Conservation (phyloP, 2,329 filamentous ascomycete genomes). For the Aspergillus quadricinctus region DNA sequence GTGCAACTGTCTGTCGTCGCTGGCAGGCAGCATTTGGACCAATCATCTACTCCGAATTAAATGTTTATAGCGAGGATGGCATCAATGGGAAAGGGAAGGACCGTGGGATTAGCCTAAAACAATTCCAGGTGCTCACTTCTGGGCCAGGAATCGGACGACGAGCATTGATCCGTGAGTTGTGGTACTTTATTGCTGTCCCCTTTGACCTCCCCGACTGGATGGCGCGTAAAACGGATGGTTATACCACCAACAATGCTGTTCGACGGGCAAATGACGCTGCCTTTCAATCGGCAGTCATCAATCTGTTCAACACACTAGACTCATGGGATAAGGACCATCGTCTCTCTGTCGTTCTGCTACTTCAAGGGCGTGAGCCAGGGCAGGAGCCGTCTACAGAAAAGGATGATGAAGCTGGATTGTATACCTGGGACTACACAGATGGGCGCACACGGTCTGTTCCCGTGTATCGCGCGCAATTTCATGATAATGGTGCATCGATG, state of each 20-base stretch:
- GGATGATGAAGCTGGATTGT: background rate
- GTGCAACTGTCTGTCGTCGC: conserved; percentile 8
- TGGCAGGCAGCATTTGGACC: conserved; percentile 11
- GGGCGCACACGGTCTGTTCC: no score
- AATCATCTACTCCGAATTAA: conserved; percentile 7
- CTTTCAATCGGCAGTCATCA: conserved; percentile 1
- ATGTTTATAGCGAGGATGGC: conserved; percentile 8
- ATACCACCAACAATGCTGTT: conserved; percentile 6
- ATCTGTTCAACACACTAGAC: conserved; percentile 6
- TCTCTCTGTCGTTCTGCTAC: conserved; percentile 2
- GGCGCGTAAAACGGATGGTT: conserved; percentile 1
- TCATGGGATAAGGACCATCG: conserved; percentile 4
- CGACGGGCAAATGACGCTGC: conserved; percentile 9
- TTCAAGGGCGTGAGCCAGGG: conserved; percentile 1
- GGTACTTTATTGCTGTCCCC: conserved; percentile 9
- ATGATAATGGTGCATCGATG: background rate
- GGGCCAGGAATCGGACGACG: background rate
- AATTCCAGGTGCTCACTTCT: conserved; percentile 8
- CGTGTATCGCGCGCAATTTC: conserved; percentile 13
- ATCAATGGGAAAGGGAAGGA: background rate
- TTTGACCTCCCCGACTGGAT: conserved; percentile 7
- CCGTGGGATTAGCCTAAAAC: conserved; percentile 4
- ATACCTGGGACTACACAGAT: no score
- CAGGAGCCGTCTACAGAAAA: conserved; percentile 7
- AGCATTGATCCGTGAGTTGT: conserved; percentile 4